Evolutionary conservation across 2,329 filamentous ascomycete genomes (phyloP).

Genomic region (Fusarium xylarioides): DNA sequence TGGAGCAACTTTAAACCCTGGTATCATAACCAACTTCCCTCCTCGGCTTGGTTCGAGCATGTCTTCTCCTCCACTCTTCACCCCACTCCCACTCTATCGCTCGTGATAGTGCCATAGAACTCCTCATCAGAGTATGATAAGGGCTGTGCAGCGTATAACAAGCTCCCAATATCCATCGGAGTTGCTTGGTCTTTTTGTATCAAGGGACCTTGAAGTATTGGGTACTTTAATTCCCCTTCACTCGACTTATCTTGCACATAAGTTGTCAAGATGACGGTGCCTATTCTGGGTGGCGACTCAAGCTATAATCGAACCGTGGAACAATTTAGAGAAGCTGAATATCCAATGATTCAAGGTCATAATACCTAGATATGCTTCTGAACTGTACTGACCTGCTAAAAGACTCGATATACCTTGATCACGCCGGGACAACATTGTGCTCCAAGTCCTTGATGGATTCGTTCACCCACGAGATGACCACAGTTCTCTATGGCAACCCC

Average conservation of each 20-base stretch:
- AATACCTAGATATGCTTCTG: neutral
- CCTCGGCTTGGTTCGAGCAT: conserved; percentile 22
- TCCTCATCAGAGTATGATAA: conserved; percentile 26
- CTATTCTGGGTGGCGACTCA: neutral
- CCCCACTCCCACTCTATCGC: conserved; percentile 19
- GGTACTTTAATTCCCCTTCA: neutral
- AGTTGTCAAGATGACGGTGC: conserved; percentile 1
- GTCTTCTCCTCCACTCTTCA: conserved; percentile 12
- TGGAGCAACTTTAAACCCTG: neutral
- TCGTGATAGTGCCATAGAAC: conserved; percentile 21
- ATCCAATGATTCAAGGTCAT: conserved; percentile 74
- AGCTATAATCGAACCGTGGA: conserved; percentile 69
- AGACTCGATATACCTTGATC: conserved; percentile 87
- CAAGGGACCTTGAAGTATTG: neutral
- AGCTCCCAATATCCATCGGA: neutral
- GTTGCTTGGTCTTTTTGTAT: neutral
- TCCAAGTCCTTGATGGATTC: conserved; percentile 81
- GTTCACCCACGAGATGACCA: conserved; percentile 81
- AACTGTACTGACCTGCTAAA: neutral
- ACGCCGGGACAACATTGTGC: conserved; percentile 91
- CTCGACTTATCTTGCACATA: neutral
- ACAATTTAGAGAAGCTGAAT: conserved; percentile 66
- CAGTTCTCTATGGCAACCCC: conserved; percentile 86
- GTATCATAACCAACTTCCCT: conserved; percentile 10
- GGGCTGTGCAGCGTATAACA: conserved; percentile 10